Base-by-base conservation (phyloP, 768 basidiomycete genomes). In the Leccinum longicurvipes region DNA sequence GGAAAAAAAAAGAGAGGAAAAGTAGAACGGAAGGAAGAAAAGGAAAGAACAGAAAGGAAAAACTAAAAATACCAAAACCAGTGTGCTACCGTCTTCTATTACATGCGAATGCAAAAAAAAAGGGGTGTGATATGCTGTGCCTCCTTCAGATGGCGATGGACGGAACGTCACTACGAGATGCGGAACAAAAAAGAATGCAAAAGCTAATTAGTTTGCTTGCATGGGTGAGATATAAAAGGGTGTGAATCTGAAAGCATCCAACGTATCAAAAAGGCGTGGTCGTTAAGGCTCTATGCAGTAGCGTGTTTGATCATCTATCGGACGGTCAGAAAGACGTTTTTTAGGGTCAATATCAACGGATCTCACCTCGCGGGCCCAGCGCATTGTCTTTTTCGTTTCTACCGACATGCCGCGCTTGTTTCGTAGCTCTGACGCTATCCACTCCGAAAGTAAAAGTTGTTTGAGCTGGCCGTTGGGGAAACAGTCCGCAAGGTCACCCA, bases 401-500 rank as follows among this genome's bases (percentile, higher is more conserved):
- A 77, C 72, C 7, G 83, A 80, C 76, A 87, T 84, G 23, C 91
- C 85, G 44, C 80, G 80, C 72, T 87, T 91, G 48, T 81, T 79
- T 59, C 90, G 82, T 63, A 95, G 74, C 60, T 91, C 84, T 21
- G 74, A 73, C 0, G 83, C 87, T 59, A 90, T 74, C 94, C 95
- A 97, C 32, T 87, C 86, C 39, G 82, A 74, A 45, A 93, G 79
- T 55, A 98, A 76, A 47, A 83, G 71, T 27, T 87, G 85, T 77
- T 91, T 91, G 63, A 98, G 79, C 67, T 92, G 80, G 27, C 91
- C 90, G 53, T 79, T 76, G 32, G 87, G 82, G 82, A 91, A 98
- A 29, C 84, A 81, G 65, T 95, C 92, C 1, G 93, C 94, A 19
- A 99, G 78, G 66, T 99, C 97, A 54, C 97, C 97, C 57, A 98